Conservation (phyloP, 2,329 filamentous ascomycete genomes). For the Fusarium virguliforme region DNA sequence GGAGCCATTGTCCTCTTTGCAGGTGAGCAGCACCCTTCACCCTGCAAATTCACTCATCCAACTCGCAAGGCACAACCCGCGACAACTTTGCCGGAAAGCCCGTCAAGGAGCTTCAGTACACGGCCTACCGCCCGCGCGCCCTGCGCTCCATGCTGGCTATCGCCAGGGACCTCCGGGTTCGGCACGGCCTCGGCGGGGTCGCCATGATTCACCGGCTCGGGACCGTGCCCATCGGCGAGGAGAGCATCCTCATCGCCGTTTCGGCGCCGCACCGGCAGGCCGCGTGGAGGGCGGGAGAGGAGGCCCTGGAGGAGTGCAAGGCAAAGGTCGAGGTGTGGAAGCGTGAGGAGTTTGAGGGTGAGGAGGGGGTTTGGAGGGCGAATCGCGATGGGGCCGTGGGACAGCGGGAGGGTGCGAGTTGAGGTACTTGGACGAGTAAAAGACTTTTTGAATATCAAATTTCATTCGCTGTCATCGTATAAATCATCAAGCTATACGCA, state of each 20-base stretch:
- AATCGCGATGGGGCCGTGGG: conserved; percentile 82
- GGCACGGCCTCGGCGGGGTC: conserved; percentile 79
- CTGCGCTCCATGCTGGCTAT: conserved; percentile 79
- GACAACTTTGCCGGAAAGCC: conserved; percentile 80
- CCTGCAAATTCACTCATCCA: background rate
- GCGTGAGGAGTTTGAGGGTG: conserved; percentile 86
- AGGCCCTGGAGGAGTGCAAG: conserved; percentile 90
- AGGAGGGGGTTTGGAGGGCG: conserved; percentile 87
- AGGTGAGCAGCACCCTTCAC: conserved; percentile 63
- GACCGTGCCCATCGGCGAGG: conserved; percentile 88
- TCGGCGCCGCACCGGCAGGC: conserved; percentile 86
- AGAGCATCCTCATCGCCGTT: conserved; percentile 92
- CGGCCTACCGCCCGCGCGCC: conserved; percentile 80
- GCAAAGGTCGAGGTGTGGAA: conserved; percentile 95
- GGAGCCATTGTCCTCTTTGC: conserved; percentile 85
- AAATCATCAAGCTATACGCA: conserved; percentile 19
- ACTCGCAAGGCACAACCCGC: conserved; percentile 77
- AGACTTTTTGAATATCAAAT: background rate
- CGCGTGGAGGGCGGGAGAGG: conserved; percentile 91
- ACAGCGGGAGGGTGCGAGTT: conserved; percentile 57
- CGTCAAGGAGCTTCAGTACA: conserved; percentile 84
- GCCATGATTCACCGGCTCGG: conserved; percentile 90
- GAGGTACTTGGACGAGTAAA: background rate
- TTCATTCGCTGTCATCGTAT: conserved; percentile 22
- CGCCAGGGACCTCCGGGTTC: conserved; percentile 68